Base-by-base conservation (phyloP, 2,329 filamentous ascomycete genomes). In the Phialocephala sp. region DNA sequence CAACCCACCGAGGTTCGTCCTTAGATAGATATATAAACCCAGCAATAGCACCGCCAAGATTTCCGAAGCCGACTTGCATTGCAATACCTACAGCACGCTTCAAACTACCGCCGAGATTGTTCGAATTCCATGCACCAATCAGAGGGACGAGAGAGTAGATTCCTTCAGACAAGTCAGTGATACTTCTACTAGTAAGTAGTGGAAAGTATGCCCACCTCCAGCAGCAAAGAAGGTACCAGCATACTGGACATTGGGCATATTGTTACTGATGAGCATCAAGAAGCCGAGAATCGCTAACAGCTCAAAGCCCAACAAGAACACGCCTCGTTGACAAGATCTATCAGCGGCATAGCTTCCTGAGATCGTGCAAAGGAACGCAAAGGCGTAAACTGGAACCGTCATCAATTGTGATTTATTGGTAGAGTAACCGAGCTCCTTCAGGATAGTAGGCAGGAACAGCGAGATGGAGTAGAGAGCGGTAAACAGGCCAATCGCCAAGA, bases 61-160 rank as follows among this genome's bases (percentile, higher is more conserved):
- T 97, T 22, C 93, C 93, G 90, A 92, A 96, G 22, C 90, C 93
- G 67, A 97, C 94, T 62, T 97, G 90, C 71, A 97, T 88, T 0
- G 93, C 94, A 1, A 97, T 80, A 0, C 91, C 91, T 18, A 97
- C 90, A 43, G 92, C 94, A 45, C 93, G 87, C 82, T 97, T 97
- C 78, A 95, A 94, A 8, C 94, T 91, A n/a, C 94, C 91, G 77
- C 97, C 93, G 37, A 89, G 85, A 69, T 97, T 97, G 79, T 97
- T 97, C 59, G 89, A 88, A 27, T 89, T 84, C 94, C 94, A 97
- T 1, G 89, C 88, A 68, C 96, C 91, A 0, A 92, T 94, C 74
- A 97, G 94, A 11, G 92, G 81, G 63, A 96, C 91, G 72, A 87
- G 89, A 0, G 93, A 92, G 73, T 96, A 97, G 71, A 97, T 96